These are phyloP conservation scores for Aspergillus novofumigatus DNA, from an alignment of 2,329 filamentous ascomycete genomes.

Conservation along the genomic window DNA sequence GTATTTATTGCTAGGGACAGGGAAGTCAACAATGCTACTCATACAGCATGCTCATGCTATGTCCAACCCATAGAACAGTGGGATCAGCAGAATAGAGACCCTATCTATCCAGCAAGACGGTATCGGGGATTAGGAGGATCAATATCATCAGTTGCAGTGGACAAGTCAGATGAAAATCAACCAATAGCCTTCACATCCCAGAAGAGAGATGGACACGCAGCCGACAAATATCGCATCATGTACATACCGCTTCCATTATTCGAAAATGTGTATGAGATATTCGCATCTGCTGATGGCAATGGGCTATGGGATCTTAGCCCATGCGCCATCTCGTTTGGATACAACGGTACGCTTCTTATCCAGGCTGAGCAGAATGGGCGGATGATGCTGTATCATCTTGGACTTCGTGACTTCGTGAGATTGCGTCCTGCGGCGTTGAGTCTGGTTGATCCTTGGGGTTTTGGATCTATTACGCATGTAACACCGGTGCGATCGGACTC, in stretches of 20 bases:
- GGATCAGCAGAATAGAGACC: not conserved
- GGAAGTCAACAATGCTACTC: not conserved
- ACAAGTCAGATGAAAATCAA: not conserved
- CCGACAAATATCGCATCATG: slow-evolving; percentile 1
- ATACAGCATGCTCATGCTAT: slow-evolving; percentile 1
- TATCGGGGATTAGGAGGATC: not conserved
- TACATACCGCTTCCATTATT: no score
- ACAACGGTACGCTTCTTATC: not conserved
- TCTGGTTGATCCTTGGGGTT: no score
- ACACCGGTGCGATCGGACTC: not conserved
- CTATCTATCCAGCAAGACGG: not conserved
- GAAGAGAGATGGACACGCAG: not conserved
- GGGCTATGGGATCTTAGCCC: slow-evolving; percentile 1
- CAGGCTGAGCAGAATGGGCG: not conserved
- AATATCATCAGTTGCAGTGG: not conserved
- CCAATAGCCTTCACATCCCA: not conserved
- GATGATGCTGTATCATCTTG: not conserved
- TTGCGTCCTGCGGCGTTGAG: no score
- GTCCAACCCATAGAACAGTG: not conserved
- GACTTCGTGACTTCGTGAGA: no score
- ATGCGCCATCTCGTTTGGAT: not conserved
- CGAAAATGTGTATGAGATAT: not conserved
- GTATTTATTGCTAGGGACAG: not conserved
- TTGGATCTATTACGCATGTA: not conserved
- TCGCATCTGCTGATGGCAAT: slow-evolving; percentile 2